Evolutionary conservation across 257 asterid species (phyloP), one percentile per base, ranked within the genome.

Genomic region (Nicotiana benthamiana): DNA sequence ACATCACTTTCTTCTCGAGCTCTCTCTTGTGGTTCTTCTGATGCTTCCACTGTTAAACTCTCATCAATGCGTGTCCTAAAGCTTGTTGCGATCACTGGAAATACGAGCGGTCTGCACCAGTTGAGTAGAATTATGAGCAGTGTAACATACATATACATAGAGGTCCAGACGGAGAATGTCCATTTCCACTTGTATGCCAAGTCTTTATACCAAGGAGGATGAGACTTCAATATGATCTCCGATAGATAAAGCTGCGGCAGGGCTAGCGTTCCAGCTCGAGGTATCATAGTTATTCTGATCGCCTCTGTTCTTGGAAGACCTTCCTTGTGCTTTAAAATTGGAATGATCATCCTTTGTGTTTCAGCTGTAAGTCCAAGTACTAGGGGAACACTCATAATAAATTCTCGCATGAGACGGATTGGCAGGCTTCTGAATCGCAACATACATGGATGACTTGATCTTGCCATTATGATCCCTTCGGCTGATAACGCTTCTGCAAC

Each of bases 381-480:
- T 57, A 93, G 63, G 9, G 98, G 98, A 32, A 92, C 64, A 17
- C 92, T 87, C 93, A 91, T 86, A 0, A 88, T 3, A 20, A 92
- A 83, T 15, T 93, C 89, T n/a, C 92, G 85, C 17, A 87, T 74
- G 24, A 85, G 86, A 54, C 97, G 87, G 57, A 95, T 82, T 0
- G 98, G 98, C 94, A 90, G 86, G 52, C 98, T 93, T 51, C 90
- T 75, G 86, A 90, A 94, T 1, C 62, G 78, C 53, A 95, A 62
- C 97, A 95, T 92, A 64, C 93, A 89, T 1, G 98, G 97, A 34
- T 84, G 97, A 75, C 92, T 90, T 28, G 94, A 89, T 85, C 59
- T 90, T 0, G 88, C 88, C 64, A 91, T 75, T 28, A 85, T 12
- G 2, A 67, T 80, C 12, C 97, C 95, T 52, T 79, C 81, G 1